phyloP scores from a whole-genome alignment of 805 yeast genomes.

The Wickerhamiella domercqiae region DNA sequence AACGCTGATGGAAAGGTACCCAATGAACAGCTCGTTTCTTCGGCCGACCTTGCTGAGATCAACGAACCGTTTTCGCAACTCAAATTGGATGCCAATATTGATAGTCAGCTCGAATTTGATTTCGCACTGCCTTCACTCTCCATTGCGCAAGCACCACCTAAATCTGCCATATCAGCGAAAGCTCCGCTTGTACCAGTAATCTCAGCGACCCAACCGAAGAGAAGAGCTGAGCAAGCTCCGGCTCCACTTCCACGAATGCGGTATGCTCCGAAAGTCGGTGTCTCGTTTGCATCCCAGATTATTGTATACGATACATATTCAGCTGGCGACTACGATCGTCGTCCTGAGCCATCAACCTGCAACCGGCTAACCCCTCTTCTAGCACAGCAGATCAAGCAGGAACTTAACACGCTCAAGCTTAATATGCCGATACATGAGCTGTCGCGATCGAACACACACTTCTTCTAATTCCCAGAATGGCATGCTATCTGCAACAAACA shows the following conservation, averaged over 20 bases:
- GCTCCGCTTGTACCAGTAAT: background rate
- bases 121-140: too few relatives aligned
- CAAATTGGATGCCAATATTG: background rate
- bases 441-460: slow-evolving; percentile 72
- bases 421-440: slow-evolving; percentile 73
- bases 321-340: slow-evolving; percentile 76
- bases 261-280: background rate
- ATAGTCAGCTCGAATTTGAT: too few relatives aligned
- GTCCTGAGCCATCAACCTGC: slow-evolving; percentile 85
- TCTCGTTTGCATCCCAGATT: slow-evolving; percentile 58
- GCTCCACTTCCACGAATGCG: background rate
- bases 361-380: slow-evolving; percentile 74
- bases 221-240: too few relatives aligned
- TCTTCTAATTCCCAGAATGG: slow-evolving; percentile 31
- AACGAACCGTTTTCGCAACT: background rate
- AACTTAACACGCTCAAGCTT: slow-evolving; percentile 61
- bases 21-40: slow-evolving; percentile 1
- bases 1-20: background rate
- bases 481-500: background rate
- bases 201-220: background rate
- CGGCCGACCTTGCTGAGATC: background rate
- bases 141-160: too few relatives aligned
- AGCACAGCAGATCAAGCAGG: slow-evolving; percentile 77
- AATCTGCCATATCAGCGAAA: too few relatives aligned
- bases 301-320: slow-evolving; percentile 73